phyloP scores from a whole-genome alignment of 106 monocot species.

The Dendrobium nobile region DNA sequence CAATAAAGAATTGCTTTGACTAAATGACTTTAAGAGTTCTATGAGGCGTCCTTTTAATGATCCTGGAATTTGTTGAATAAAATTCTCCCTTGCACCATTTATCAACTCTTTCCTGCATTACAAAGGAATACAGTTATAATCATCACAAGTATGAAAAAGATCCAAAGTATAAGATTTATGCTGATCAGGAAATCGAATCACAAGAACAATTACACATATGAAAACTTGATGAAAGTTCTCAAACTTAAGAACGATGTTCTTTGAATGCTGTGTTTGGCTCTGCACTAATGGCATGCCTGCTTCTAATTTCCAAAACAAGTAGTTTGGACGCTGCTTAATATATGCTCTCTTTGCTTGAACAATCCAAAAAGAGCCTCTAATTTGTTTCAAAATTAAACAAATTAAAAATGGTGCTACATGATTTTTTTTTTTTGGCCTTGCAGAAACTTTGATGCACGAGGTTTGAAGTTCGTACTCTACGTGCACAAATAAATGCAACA shows the following conservation, averaged over 20 bases:
- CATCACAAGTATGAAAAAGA: not conserved
- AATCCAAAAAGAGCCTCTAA: not conserved
- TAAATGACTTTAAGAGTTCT: constrained; percentile 36
- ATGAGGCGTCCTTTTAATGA: constrained; percentile 48
- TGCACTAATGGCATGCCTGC: not conserved
- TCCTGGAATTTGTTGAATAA: constrained; percentile 44
- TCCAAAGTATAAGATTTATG: not conserved
- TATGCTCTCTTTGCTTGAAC: not conserved
- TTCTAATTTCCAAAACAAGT: not conserved
- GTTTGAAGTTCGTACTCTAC: not conserved
- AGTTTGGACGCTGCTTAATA: not conserved
- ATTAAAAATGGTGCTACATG: not conserved
- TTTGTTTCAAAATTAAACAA: not conserved
- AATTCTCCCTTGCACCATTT: constrained; percentile 30
- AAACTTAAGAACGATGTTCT: not conserved
- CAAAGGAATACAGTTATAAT: not conserved
- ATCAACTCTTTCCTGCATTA: constrained; percentile 42
- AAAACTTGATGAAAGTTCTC: not conserved
- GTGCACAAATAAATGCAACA: not conserved
- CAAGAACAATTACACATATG: not conserved
- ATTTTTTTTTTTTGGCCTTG: not conserved
- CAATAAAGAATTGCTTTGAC: constrained; percentile 23
- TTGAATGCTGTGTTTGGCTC: not conserved
- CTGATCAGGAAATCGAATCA: not conserved
- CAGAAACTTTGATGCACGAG: not conserved